A percentile compares a stretch with the other conserved stretches of the same genome.
Conservation (phyloP, 305 asterid genomes). For the Plantago coronopus region DNA sequence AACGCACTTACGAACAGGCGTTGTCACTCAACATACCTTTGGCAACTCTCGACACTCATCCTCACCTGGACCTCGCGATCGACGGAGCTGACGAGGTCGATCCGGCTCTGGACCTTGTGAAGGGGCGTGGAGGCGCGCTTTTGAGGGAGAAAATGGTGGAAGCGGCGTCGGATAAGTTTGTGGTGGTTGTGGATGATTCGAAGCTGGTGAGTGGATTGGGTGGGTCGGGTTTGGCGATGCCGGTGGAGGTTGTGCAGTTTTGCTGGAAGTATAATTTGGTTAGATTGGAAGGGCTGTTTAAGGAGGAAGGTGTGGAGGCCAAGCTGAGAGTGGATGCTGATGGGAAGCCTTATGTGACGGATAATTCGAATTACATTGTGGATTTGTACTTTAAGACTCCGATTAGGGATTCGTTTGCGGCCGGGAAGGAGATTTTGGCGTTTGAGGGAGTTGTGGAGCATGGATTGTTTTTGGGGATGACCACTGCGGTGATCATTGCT, state of each 20-base stretch:
- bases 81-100: constrained; percentile 98
- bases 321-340: constrained; percentile 59
- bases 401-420: constrained; percentile 69
- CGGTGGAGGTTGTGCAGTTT: constrained; percentile 88
- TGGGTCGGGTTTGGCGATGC: constrained; percentile 91
- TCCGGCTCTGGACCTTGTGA: constrained; percentile 76
- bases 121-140: constrained; percentile 97
- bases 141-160: constrained; percentile 95
- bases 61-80: constrained; percentile 75
- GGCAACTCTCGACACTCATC: constrained; percentile 73
- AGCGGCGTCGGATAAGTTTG: constrained; percentile 79
- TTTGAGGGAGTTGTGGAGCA: constrained; percentile 91
- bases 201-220: constrained; percentile 73
- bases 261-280: constrained; percentile 85
- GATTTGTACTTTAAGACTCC: constrained; percentile 89
- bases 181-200: constrained; percentile 80
- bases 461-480: constrained; percentile 82
- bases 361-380: constrained; percentile 79
- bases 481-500: constrained; percentile 74
- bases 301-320: constrained; percentile 77
- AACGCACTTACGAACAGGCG: constrained; percentile 82
- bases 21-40: constrained; percentile 65
- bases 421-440: constrained; percentile 77
- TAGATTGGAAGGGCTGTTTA: constrained; percentile 60
- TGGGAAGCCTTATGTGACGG: constrained; percentile 84